Conservation (phyloP, 768 basidiomycete species). For the Hypholoma fasciculare region DNA sequence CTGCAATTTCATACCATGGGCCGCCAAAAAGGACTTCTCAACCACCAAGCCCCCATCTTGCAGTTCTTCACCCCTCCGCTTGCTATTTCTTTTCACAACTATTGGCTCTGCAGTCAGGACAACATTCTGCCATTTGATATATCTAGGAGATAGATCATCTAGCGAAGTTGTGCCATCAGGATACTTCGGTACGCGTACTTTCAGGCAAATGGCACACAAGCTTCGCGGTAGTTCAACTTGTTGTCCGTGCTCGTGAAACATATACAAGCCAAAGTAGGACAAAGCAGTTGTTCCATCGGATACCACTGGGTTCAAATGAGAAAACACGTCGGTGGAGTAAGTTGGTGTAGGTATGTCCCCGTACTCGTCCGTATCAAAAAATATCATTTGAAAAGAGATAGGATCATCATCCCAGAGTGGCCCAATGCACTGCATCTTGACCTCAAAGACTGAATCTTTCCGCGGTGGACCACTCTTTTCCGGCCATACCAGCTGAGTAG, state of each 20-base stretch:
- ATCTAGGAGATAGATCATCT: not conserved
- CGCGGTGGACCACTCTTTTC: not conserved
- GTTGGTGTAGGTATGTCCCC: not conserved
- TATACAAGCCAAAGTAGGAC: not conserved
- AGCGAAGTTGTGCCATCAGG: not conserved
- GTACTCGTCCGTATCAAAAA: slow-evolving; percentile 1
- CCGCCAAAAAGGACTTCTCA: not conserved
- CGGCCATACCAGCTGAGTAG: not conserved
- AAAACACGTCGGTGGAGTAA: not conserved
- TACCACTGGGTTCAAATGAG: not conserved
- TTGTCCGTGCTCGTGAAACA: not conserved
- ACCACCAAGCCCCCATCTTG: not conserved
- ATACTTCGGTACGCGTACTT: not conserved
- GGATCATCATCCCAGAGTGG: not conserved
- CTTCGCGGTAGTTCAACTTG: not conserved
- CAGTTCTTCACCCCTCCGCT: not conserved
- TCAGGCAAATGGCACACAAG: not conserved
- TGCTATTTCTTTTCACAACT: not conserved
- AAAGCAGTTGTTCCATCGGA: not conserved
- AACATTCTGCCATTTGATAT: not conserved
- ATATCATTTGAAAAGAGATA: not conserved
- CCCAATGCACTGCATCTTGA: not conserved
- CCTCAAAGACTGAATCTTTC: not conserved
- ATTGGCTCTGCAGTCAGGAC: not conserved
- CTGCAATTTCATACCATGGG: slow-evolving; percentile 1